Conservation (phyloP, 1,284 basidiomycete species). For the Thecaphora thlaspeos region DNA sequence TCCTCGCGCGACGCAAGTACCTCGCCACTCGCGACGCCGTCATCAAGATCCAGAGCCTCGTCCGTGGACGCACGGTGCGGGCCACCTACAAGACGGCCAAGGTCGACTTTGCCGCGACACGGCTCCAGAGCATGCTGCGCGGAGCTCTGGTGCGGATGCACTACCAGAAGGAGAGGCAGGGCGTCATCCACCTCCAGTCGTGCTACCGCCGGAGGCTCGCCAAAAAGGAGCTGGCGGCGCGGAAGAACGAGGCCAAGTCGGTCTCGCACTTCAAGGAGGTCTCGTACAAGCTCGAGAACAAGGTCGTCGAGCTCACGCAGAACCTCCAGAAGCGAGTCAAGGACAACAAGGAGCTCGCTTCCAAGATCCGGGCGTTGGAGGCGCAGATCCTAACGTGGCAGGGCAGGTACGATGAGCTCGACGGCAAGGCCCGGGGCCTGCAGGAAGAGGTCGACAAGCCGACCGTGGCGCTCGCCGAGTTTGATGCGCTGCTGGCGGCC, state of each 20-base stretch:
- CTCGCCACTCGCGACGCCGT: constrained; percentile 68
- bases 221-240: constrained; percentile 75
- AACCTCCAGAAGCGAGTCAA: constrained; percentile 84
- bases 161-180: constrained; percentile 69
- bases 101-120: constrained; percentile 69
- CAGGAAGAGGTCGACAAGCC: constrained; percentile 71
- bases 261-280: constrained; percentile 99
- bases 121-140: constrained; percentile 81
- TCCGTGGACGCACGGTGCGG: constrained; percentile 78
- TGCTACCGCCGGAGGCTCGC: constrained; percentile 87
- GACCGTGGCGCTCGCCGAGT: constrained; percentile 72
- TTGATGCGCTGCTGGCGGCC: constrained; percentile 73
- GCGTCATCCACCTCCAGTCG: constrained; percentile 84
- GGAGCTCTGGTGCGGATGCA: constrained; percentile 71
- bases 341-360: constrained; percentile 85
- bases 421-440: constrained; percentile 72
- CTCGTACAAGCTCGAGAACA: constrained; percentile 96
- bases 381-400: constrained; percentile 81
- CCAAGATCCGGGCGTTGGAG: constrained; percentile 75
- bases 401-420: constrained; percentile 83
- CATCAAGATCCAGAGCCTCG: constrained; percentile 74
- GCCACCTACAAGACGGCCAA: constrained; percentile 67
- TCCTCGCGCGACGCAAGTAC: constrained; percentile 72
- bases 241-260: constrained; percentile 89
- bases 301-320: constrained; percentile 98